These are phyloP conservation scores for Debaryomyces tyrocola DNA, from an alignment of 805 yeast species.

Conservation along the genomic window DNA sequence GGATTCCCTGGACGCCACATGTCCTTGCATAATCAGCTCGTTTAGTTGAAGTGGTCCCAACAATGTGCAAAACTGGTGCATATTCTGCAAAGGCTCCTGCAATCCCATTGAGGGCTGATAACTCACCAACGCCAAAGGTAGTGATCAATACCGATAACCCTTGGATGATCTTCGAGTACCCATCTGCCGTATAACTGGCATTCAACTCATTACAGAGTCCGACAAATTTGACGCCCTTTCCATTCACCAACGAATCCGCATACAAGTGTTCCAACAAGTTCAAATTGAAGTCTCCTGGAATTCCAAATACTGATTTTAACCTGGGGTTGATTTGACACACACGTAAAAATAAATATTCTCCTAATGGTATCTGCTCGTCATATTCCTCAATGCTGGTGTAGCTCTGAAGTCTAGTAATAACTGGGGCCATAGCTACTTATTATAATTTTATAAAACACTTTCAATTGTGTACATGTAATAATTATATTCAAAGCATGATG, in stretches of 20 bases:
- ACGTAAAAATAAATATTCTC: constrained; percentile 65
- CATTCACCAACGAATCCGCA: constrained; percentile 36
- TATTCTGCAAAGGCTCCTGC: constrained; percentile 82
- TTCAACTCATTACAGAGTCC: constrained; percentile 89
- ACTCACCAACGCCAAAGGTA: constrained; percentile 89
- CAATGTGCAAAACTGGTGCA: constrained; percentile 79
- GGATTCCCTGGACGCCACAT: constrained; percentile 9
- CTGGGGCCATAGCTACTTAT: constrained; percentile 1
- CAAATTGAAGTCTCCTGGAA: constrained; percentile 77
- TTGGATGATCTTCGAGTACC: constrained; percentile 69
- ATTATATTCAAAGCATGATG: no score
- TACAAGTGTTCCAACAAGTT: constrained; percentile 68
- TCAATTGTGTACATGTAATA: no score
- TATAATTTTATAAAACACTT: no score
- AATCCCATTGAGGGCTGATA: constrained; percentile 79
- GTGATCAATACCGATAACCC: constrained; percentile 60
- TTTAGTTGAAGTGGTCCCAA: constrained; percentile 55
- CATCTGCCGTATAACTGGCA: constrained; percentile 89
- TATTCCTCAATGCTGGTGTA: not conserved
- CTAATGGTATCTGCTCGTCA: constrained; percentile 47
- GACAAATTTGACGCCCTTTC: constrained; percentile 53
- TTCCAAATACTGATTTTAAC: constrained; percentile 60
- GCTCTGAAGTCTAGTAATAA: constrained; percentile 3
- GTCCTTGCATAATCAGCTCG: constrained; percentile 22
- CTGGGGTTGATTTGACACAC: constrained; percentile 53